Evolutionary conservation across 768 basidiomycete genomes (phyloP).

Genomic region (Auricularia sp.): DNA sequence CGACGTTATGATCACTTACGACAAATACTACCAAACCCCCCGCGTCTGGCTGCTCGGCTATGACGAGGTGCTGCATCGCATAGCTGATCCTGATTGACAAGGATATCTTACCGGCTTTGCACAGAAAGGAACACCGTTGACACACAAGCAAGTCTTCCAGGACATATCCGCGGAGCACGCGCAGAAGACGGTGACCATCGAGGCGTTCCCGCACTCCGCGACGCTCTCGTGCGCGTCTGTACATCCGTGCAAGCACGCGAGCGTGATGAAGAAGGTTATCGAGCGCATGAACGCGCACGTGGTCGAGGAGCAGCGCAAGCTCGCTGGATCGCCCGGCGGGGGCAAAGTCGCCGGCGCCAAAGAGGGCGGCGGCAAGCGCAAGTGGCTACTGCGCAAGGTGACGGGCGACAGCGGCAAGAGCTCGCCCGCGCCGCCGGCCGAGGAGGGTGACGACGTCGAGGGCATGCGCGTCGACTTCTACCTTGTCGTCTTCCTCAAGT

Average conservation of each 20-base stretch:
- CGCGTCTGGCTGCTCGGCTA: conserved; percentile 96
- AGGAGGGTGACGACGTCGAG: conserved; percentile 55
- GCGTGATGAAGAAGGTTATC: conserved; percentile 99
- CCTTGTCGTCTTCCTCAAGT: conserved; percentile 96
- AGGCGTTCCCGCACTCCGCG: conserved; percentile 89
- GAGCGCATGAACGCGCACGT: conserved; percentile 93
- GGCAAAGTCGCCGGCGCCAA: conserved; percentile 25
- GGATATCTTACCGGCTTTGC: background rate
- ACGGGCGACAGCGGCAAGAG: conserved; percentile 50
- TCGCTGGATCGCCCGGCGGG: conserved; percentile 17
- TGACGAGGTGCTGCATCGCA: conserved; percentile 63
- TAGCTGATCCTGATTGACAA: background rate
- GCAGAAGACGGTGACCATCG: conserved; percentile 96
- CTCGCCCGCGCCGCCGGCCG: conserved; percentile 27
- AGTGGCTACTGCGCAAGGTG: conserved; percentile 76
- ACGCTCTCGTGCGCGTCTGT: conserved; percentile 84
- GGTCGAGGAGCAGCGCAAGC: conserved; percentile 64
- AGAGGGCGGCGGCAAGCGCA: conserved; percentile 42
- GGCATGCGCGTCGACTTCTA: conserved; percentile 98
- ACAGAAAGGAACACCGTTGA: conserved; percentile 81
- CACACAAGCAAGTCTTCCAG: conserved; percentile 87
- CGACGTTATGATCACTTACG: conserved; percentile 99
- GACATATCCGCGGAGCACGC: conserved; percentile 97
- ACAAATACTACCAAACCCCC: conserved; percentile 99
- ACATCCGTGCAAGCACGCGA: conserved; percentile 97